Percentiles rank a stretch among this genome's conserved stretches.
These are phyloP conservation scores for Epichloe baconii DNA, from an alignment of 2,329 filamentous ascomycete species.

Conservation along the genomic window DNA sequence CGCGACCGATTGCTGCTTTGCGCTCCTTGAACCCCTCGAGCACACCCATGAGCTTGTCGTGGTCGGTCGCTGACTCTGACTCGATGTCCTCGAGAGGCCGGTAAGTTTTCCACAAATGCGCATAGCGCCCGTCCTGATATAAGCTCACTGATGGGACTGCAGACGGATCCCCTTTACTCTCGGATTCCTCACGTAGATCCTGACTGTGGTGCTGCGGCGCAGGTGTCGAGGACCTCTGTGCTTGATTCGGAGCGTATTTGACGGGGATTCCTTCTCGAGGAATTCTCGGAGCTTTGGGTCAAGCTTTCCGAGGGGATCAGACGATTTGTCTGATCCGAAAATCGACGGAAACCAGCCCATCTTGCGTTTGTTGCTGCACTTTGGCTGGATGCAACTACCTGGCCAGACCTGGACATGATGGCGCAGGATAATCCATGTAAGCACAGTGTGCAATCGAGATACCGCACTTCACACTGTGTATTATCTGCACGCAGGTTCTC, in stretches of 20 bases:
- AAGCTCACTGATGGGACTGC: constrained; percentile 36
- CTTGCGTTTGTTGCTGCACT: constrained; percentile 3
- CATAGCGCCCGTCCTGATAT: constrained; percentile 51
- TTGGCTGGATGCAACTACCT: not conserved
- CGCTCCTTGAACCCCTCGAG: constrained; percentile 76
- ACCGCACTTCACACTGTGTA: not conserved
- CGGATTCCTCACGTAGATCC: constrained; percentile 8
- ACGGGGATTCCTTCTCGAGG: constrained; percentile 67
- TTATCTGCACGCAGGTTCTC: not conserved
- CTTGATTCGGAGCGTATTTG: constrained; percentile 39
- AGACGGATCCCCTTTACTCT: constrained; percentile 9
- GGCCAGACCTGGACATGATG: not conserved
- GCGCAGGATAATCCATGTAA: not conserved
- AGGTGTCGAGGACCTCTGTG: constrained; percentile 8
- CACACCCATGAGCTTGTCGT: constrained; percentile 69
- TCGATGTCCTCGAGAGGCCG: constrained; percentile 58
- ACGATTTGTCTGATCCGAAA: constrained; percentile 32
- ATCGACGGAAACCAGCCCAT: constrained; percentile 49
- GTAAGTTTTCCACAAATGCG: constrained; percentile 90
- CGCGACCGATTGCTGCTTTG: constrained; percentile 61
- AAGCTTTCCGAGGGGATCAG: constrained; percentile 56
- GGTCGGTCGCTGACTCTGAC: constrained; percentile 54
- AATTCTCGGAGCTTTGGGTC: constrained; percentile 77
- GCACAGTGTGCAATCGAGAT: not conserved
- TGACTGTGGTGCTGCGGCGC: constrained; percentile 6